Evolutionary conservation across 2,329 filamentous ascomycete genomes (phyloP).

Genomic region (Arthrobotrys megalospora): DNA sequence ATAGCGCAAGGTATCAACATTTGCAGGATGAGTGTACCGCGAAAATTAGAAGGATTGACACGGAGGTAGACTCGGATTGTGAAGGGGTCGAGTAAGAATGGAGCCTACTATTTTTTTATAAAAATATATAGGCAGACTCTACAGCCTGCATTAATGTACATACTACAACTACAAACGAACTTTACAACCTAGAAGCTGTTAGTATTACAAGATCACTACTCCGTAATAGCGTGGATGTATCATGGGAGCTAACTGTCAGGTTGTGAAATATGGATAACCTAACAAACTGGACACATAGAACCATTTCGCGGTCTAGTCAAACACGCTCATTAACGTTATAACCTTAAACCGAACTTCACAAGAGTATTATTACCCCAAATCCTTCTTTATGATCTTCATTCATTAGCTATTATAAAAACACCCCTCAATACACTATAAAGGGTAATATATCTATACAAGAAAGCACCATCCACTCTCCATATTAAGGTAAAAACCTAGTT

Average conservation of each 20-base stretch:
- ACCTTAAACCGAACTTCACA: no score
- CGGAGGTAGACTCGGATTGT: conserved; percentile 2
- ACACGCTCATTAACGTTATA: no score
- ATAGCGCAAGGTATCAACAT: no score
- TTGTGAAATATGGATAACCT: not conserved
- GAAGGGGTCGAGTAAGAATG: not conserved
- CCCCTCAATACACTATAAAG: not conserved
- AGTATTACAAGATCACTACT: no score
- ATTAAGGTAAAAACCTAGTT: not conserved
- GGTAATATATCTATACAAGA: conserved; percentile 25
- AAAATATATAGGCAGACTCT: not conserved
- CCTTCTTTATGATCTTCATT: not conserved
- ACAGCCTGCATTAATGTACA: no score
- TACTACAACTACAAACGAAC: no score
- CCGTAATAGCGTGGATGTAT: no score
- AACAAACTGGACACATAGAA: no score
- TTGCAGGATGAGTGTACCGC: not conserved
- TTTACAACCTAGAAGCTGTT: no score
- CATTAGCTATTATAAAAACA: conserved; percentile 16
- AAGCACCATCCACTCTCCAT: conserved; percentile 1
- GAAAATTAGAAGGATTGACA: not conserved
- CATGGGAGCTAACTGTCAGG: no score
- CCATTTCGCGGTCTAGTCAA: no score
- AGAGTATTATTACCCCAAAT: not conserved
- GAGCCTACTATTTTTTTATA: no score